These are phyloP conservation scores for Ophiorrhiza pumila DNA, from an alignment of 257 asterid genomes.

Conservation along the genomic window DNA sequence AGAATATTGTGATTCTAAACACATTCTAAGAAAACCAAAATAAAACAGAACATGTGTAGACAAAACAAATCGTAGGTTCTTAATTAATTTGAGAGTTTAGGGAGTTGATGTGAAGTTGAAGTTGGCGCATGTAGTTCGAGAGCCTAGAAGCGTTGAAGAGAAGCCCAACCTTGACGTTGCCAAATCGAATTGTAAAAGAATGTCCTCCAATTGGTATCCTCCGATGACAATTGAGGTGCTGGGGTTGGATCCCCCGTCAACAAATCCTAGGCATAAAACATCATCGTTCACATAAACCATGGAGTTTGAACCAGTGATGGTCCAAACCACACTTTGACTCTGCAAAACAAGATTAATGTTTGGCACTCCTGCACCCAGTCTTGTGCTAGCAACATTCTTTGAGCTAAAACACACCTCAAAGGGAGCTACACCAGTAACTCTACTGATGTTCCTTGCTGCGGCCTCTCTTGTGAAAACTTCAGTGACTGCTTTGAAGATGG, in stretches of 20 bases:
- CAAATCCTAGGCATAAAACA: slow-evolving; percentile 42
- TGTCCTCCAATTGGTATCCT: too few species aligned
- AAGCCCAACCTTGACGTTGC: slow-evolving; percentile 54
- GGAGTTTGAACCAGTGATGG: slow-evolving; percentile 52
- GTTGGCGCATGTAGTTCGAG: slow-evolving; percentile 55
- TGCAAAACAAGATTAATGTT: too few species aligned
- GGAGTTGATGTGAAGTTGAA: too few species aligned
- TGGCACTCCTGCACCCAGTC: slow-evolving; percentile 55
- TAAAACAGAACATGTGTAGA: not conserved
- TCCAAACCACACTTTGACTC: slow-evolving; percentile 47
- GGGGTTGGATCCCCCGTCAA: slow-evolving; percentile 50
- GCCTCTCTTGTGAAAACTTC: too few species aligned
- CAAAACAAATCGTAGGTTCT: not conserved
- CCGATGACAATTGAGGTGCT: slow-evolving; percentile 53
- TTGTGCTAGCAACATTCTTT: slow-evolving; percentile 29
- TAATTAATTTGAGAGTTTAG: too few species aligned
- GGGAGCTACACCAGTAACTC: slow-evolving; percentile 36
- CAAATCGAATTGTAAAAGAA: slow-evolving; percentile 54
- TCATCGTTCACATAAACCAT: slow-evolving; percentile 46
- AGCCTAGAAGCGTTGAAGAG: slow-evolving; percentile 34
- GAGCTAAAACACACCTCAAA: slow-evolving; percentile 52
- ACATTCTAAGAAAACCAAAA: too few species aligned
- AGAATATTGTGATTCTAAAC: not conserved
- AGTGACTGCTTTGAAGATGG: slow-evolving; percentile 32
- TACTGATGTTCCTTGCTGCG: too few species aligned